These are phyloP conservation scores for Leccinum variicolor DNA, from an alignment of 768 basidiomycete genomes.

Conservation along the genomic window DNA sequence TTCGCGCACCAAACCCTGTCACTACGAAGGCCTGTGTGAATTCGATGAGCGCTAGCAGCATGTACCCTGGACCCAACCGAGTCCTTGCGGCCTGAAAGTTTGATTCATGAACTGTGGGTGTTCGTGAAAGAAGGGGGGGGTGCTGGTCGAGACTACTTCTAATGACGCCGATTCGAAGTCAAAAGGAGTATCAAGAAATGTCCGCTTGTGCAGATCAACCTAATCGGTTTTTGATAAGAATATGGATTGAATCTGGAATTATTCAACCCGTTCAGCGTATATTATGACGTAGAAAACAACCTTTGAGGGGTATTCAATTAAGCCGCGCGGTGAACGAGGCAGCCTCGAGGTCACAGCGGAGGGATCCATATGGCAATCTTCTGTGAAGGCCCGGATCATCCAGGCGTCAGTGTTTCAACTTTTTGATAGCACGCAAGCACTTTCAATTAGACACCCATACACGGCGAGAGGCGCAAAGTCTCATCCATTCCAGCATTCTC, in stretches of 20 bases:
- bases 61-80: slow-evolving; percentile 5
- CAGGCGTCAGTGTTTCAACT: neutral
- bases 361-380: neutral
- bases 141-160: neutral
- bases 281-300: neutral
- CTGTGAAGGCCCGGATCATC: too few relatives aligned
- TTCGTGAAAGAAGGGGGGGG: neutral
- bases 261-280: neutral
- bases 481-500: too few relatives aligned
- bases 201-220: neutral
- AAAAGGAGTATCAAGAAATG: neutral
- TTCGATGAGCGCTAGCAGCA: neutral
- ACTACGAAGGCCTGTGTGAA: neutral
- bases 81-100: neutral
- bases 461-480: neutral
- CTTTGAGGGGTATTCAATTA: neutral
- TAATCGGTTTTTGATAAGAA: neutral
- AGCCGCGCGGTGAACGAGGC: neutral
- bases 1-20: neutral
- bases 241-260: neutral
- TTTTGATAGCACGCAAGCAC: neutral
- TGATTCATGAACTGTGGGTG: neutral
- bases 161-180: neutral
- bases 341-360: neutral
- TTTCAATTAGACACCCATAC: neutral